phyloP scores from a whole-genome alignment of 495 filamentous ascomycete genomes.

The Pseudomonodictys pantanalensis region DNA sequence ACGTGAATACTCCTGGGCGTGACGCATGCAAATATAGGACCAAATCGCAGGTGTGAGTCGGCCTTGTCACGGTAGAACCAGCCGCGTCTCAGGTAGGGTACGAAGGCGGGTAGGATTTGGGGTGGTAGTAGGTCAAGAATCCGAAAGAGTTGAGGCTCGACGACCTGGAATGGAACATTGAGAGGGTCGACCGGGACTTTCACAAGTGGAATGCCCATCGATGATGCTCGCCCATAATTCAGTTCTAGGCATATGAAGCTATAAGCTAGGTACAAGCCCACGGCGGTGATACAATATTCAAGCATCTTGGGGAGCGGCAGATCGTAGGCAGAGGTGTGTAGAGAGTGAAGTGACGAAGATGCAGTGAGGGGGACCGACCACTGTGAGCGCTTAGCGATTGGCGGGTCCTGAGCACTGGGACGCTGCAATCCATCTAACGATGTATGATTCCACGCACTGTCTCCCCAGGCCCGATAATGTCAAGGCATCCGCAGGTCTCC shows the following conservation, averaged over 20 bases:
- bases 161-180: constrained; percentile 15
- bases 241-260: constrained; percentile 5
- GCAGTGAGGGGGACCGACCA: too few relatives aligned
- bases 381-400: too few relatives aligned
- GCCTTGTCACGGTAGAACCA: background rate
- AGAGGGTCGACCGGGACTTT: constrained; percentile 18
- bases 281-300: too few relatives aligned
- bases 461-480: too few relatives aligned
- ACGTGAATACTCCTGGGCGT: background rate
- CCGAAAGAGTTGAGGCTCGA: constrained; percentile 18
- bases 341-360: too few relatives aligned
- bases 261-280: constrained; percentile 1
- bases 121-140: too few relatives aligned
- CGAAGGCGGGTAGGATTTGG: background rate
- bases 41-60: background rate
- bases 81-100: background rate
- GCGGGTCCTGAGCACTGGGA: too few relatives aligned
- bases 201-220: constrained; percentile 22
- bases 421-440: too few relatives aligned
- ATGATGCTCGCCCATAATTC: constrained; percentile 9
- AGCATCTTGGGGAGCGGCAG: too few relatives aligned
- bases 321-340: too few relatives aligned
- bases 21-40: background rate
- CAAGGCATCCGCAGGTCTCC: too few relatives aligned
- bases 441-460: too few relatives aligned